Base-by-base conservation (phyloP, 106 monocot species). In the Dioscorea zingiberensis region DNA sequence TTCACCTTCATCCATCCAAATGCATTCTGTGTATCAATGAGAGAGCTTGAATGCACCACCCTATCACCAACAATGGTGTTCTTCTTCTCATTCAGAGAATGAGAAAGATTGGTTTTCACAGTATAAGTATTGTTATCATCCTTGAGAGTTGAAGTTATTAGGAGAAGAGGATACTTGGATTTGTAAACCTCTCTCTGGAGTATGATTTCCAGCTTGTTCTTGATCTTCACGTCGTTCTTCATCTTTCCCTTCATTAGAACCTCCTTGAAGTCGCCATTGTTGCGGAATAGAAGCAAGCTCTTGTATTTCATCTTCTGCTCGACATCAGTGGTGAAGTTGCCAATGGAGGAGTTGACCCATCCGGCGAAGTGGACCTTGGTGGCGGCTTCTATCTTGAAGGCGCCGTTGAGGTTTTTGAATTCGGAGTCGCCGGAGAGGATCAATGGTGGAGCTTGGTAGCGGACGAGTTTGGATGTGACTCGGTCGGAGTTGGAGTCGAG, bases 261-360 rank as follows among this genome's bases (percentile, higher is more conserved):
- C 16, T 63, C 67, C 46, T 81, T 84, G 44, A 67, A 59, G 17
- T 65, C 74, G 51, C 89, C 89, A 47, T 85, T 56, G 55, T 65
- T 60, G 16, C 61, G 47, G 60, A 76, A 73, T 28, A 67, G 38
- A 0, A 89, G 38, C 16, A 44, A 51, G 48, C 81, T 76, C 67
- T 73, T 85, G 54, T 68, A 59, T 64, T 79, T 76, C 8, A 76
- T 45, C 66, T 77, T 79, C 47, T 76, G 75, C 29, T 55, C 66
- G 12, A 89, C 78, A 24, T 73, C 74, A 4, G 81, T 82, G 13
- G 89, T 89, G 23, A 89, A 48, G 54, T 89, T 85, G 3, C 89
- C 89, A 5, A 76, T 45, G 4, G 84, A 89, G 13, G 89, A 89
- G 58, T 79, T 89, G 67, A 85, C 79, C 89, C 89, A 89, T 17